A percentile compares a stretch with the other conserved stretches of the same genome.
Evolutionary conservation across 1,284 basidiomycete species (phyloP).

Genomic region (Blastosporella zonata): DNA sequence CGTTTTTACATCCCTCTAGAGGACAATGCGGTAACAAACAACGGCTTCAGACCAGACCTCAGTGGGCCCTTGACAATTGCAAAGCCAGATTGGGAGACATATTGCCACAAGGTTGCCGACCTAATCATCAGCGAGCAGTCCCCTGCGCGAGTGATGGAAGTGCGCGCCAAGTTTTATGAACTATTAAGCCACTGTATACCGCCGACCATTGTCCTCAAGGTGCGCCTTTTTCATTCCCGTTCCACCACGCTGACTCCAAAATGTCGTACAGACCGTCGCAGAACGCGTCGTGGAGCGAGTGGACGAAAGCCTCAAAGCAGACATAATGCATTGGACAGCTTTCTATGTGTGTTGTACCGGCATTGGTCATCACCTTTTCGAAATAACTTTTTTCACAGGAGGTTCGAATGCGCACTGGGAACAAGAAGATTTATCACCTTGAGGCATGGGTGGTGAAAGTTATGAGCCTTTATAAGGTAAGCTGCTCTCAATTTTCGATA

Average conservation of each 20-base stretch:
- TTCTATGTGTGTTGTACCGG: slow-evolving; percentile 70
- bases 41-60: slow-evolving; percentile 59
- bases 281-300: slow-evolving; percentile 84
- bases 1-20: slow-evolving; percentile 2
- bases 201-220: slow-evolving; percentile 88
- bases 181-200: slow-evolving; percentile 97
- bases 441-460: slow-evolving; percentile 91
- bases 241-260: slow-evolving; percentile 6
- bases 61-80: slow-evolving; percentile 76
- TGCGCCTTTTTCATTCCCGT: slow-evolving; percentile 29
- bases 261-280: slow-evolving; percentile 71
- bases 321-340: slow-evolving; percentile 96
- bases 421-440: slow-evolving; percentile 94
- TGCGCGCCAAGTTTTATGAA: slow-evolving; percentile 93
- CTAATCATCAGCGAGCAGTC: slow-evolving; percentile 90
- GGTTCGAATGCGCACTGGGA: slow-evolving; percentile 84
- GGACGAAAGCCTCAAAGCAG: slow-evolving; percentile 84
- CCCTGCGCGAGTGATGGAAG: slow-evolving; percentile 89
- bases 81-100: slow-evolving; percentile 99
- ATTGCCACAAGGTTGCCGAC: slow-evolving; percentile 92
- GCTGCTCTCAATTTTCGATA: slow-evolving; percentile 13
- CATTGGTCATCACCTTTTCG: neutral
- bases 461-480: slow-evolving; percentile 76
- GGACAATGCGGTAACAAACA: slow-evolving; percentile 11
- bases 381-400: slow-evolving; percentile 50